Percentiles rank a stretch among this genome's conserved stretches.
phyloP scores from a whole-genome alignment of 495 filamentous ascomycete species.

The Amphirosellinia nigrospora region DNA sequence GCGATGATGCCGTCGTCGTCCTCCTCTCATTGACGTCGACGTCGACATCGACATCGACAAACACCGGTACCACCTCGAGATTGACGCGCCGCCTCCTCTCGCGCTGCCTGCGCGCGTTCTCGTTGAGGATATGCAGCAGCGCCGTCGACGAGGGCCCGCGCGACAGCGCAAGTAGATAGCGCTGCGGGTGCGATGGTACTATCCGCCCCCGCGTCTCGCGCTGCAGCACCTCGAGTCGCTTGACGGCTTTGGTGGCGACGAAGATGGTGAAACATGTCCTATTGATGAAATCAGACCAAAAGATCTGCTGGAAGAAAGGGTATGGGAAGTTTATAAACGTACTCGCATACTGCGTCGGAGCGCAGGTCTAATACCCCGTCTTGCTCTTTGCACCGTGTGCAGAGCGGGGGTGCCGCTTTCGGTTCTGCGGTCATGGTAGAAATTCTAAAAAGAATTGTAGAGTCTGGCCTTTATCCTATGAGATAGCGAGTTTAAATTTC shows the following conservation, averaged over 20 bases:
- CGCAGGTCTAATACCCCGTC: constrained; percentile 45
- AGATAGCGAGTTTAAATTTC: not conserved
- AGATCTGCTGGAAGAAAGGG: no score
- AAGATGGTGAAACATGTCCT: constrained; percentile 82
- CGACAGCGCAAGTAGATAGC: constrained; percentile 78
- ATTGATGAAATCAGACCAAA: not conserved
- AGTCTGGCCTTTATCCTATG: not conserved
- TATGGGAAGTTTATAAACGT: constrained; percentile 19
- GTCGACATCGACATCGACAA: not conserved
- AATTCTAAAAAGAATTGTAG: not conserved
- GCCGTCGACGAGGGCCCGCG: constrained; percentile 82
- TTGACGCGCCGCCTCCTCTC: constrained; percentile 60
- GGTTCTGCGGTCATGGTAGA: constrained; percentile 26
- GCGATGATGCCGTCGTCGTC: not conserved
- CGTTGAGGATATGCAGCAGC: constrained; percentile 75
- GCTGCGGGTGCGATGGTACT: constrained; percentile 43
- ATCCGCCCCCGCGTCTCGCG: constrained; percentile 53
- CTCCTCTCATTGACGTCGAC: not conserved
- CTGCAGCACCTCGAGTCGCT: constrained; percentile 70
- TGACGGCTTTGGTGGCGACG: constrained; percentile 74
- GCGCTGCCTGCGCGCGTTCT: constrained; percentile 66
- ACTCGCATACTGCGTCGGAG: constrained; percentile 48
- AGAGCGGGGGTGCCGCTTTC: constrained; percentile 29
- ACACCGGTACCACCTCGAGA: constrained; percentile 65
- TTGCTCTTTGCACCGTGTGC: constrained; percentile 47